Evolutionary conservation across 352 stramenopile genomes (phyloP).

Genomic region (Globisporangium cederbergense): DNA sequence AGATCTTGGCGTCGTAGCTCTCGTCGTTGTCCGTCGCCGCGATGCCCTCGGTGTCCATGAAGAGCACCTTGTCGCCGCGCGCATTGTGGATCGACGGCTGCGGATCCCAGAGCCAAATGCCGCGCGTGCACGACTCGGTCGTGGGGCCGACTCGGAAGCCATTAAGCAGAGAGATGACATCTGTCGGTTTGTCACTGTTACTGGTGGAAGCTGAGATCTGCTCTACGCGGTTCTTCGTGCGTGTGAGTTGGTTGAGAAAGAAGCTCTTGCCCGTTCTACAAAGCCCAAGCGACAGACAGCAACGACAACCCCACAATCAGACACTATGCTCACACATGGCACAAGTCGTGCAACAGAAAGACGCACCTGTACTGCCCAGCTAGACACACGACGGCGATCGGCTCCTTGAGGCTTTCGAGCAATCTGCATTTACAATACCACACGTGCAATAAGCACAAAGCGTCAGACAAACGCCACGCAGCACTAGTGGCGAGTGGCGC

Average conservation of each 20-base stretch:
- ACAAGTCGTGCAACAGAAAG: background rate
- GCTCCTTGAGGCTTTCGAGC: conserved; percentile 59
- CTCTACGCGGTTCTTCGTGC: conserved; percentile 2
- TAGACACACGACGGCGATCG: conserved; percentile 75
- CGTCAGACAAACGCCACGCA: background rate
- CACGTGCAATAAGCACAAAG: background rate
- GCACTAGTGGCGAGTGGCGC: background rate
- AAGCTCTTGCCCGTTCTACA: conserved; percentile 84
- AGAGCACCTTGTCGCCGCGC: conserved; percentile 59
- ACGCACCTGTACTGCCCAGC: conserved; percentile 73
- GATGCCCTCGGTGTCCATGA: conserved; percentile 86
- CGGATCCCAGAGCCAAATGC: conserved; percentile 83
- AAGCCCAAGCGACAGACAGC: background rate
- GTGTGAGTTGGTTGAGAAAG: conserved; percentile 81
- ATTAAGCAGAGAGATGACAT: background rate
- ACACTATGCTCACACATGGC: background rate
- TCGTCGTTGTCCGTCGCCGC: conserved; percentile 84
- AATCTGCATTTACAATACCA: conserved; percentile 28
- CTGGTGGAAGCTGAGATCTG: background rate
- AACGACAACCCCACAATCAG: background rate
- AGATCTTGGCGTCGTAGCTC: conserved; percentile 88
- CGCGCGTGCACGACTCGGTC: conserved; percentile 82
- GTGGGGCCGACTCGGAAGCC: conserved; percentile 78
- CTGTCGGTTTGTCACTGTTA: background rate
- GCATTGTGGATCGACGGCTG: conserved; percentile 54